These are phyloP conservation scores for Solanum pinnatisectum DNA, from an alignment of 257 asterid genomes.

Conservation along the genomic window DNA sequence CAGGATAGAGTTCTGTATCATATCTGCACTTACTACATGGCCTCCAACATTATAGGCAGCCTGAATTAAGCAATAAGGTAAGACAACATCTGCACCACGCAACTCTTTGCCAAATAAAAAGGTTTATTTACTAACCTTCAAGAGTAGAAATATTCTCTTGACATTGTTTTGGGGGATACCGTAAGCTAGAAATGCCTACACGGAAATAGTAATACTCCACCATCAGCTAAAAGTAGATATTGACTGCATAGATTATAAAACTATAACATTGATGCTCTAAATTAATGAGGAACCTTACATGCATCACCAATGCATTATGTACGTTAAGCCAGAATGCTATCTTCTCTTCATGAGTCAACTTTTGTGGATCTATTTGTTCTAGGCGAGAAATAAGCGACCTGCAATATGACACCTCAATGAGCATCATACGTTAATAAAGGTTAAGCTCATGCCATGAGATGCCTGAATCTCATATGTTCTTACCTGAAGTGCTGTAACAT, in stretches of 20 bases:
- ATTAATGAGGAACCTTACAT: constrained; percentile 38
- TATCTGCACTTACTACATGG: constrained; percentile 80
- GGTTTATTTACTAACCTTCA: constrained; percentile 48
- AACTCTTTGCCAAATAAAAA: background rate
- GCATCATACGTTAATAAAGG: background rate
- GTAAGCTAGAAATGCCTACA: constrained; percentile 84
- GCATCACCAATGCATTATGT: constrained; percentile 97
- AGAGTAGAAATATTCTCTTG: constrained; percentile 71
- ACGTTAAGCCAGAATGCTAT: constrained; percentile 94
- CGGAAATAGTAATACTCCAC: background rate
- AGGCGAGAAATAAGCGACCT: constrained; percentile 84
- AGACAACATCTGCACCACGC: constrained; percentile 7
- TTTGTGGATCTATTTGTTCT: constrained; percentile 75
- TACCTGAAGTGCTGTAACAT: constrained; percentile 74
- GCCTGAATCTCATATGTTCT: background rate
- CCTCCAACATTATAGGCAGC: constrained; percentile 98
- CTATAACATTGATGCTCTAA: background rate
- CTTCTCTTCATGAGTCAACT: constrained; percentile 80
- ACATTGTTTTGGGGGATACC: constrained; percentile 87
- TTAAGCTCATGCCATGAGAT: background rate
- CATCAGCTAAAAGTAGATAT: background rate
- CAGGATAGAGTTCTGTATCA: constrained; percentile 70
- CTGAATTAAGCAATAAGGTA: constrained; percentile 27
- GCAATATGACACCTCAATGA: constrained; percentile 5
- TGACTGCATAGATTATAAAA: background rate